Percentiles rank a stretch among this genome's conserved stretches.
phyloP scores from a whole-genome alignment of 768 basidiomycete species.

The Megacollybia marginata region DNA sequence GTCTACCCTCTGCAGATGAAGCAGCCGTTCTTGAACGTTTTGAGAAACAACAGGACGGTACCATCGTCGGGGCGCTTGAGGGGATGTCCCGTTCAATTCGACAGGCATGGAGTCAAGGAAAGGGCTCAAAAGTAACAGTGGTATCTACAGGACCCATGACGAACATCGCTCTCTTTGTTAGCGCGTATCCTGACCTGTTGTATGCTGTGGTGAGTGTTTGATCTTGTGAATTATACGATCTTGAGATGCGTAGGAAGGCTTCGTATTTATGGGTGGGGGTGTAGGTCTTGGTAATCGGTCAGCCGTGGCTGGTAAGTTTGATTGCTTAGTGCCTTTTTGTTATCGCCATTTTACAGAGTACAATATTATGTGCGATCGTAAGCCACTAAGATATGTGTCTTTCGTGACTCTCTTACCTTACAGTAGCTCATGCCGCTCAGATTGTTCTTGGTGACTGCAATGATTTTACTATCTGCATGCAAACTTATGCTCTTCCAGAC shows the following conservation, averaged over 20 bases:
- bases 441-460: slow-evolving; percentile 76
- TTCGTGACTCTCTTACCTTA: background rate
- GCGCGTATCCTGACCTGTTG: slow-evolving; percentile 44
- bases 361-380: slow-evolving; percentile 79
- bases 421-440: slow-evolving; percentile 69
- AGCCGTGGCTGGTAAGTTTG: slow-evolving; percentile 53
- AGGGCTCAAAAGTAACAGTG: slow-evolving; percentile 55
- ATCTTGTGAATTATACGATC: too few species aligned
- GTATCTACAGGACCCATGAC: slow-evolving; percentile 84
- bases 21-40: slow-evolving; percentile 45
- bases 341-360: slow-evolving; percentile 40
- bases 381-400: slow-evolving; percentile 23
- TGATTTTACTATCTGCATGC: slow-evolving; percentile 5
- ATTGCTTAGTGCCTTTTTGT: background rate
- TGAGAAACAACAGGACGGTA: slow-evolving; percentile 33
- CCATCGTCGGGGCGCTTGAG: slow-evolving; percentile 48
- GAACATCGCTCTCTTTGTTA: slow-evolving; percentile 65
- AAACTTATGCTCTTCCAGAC: slow-evolving; percentile 19
- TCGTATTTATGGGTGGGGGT: slow-evolving; percentile 91
- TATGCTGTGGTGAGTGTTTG: slow-evolving; percentile 35
- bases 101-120: slow-evolving; percentile 48
- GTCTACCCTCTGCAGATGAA: slow-evolving; percentile 47
- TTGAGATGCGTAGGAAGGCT: slow-evolving; percentile 22
- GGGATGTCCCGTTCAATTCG: slow-evolving; percentile 57
- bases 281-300: slow-evolving; percentile 79